Evolutionary conservation across 2,329 filamentous ascomycete genomes (phyloP), one percentile per base, ranked within the genome.

Genomic region (Sporothrix phasma): DNA sequence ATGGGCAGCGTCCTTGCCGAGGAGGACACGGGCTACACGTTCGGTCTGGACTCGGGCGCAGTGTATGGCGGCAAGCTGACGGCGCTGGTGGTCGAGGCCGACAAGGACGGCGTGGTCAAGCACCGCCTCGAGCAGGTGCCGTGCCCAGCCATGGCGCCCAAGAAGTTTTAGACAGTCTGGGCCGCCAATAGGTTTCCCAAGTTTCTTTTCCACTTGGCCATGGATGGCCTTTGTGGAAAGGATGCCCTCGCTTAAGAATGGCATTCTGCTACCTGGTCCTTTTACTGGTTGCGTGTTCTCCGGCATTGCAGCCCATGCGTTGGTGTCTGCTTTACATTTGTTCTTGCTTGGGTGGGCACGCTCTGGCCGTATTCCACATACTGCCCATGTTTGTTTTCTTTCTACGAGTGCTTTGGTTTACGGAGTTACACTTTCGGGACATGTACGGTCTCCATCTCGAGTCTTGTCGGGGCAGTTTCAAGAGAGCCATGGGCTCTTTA

Each of bases 11-110:
- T 79, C 65, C 70, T 39, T 34, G 62, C 66, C 29, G 31, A 66
- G 13, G 65, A 62, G 39, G 67, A 70, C 53, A 69, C 69, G 75
- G 88, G 19, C 74, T 95, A 90, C 74, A 89, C 88, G 3, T 90
- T 92, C 71, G 94, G 94, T 0, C 78, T 97, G 54, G 94, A 97
- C 74, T 89, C 88, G 0, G 88, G 86, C 0, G 97, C 94, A 73
- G 85, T 90, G 3, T 84, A 83, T 67, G 92, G 92, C 11, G 86
- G 86, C 1, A 80, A 84, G 67, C 77, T 99, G 68, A 90, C 88
- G 0, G 92, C 89, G 1, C 74, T 96, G 65, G 80, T 97, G 2
- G 83, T 97, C 41, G 83, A 88, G 69, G 83, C 76, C 3, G 72
- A 69, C 4, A 64, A 70, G 1, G 68, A 71, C 5, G 73, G 72